A percentile compares a stretch with the other conserved stretches of the same genome.
Evolutionary conservation across 306 rosid species (phyloP).

Genomic region (Begonia peltatifolia): DNA sequence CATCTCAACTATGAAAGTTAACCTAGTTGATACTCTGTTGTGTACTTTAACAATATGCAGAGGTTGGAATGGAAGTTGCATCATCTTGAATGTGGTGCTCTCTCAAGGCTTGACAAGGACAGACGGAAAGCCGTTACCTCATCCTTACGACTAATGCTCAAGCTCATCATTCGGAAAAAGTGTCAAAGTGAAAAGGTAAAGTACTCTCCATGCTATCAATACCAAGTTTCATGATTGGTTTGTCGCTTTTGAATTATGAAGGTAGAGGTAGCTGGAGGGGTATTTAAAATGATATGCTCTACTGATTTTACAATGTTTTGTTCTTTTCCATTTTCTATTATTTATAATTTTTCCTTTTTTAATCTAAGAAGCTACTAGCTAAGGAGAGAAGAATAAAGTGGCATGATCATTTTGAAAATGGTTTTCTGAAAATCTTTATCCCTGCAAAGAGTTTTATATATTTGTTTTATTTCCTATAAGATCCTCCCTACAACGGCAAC

Average conservation of each 20-base stretch:
- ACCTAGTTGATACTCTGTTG: too few relatives aligned
- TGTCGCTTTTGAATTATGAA: too few relatives aligned
- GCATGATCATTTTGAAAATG: too few relatives aligned
- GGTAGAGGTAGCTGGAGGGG: too few relatives aligned
- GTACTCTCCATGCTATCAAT: too few relatives aligned
- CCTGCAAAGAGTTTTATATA: background rate
- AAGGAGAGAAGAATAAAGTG: too few relatives aligned
- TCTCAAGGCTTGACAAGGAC: constrained; percentile 41
- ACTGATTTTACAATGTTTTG: constrained; percentile 4
- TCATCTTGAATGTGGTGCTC: constrained; percentile 75
- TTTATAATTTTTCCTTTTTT: too few relatives aligned
- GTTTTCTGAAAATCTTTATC: too few relatives aligned
- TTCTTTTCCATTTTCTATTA: background rate
- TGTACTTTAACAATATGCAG: constrained; percentile 22
- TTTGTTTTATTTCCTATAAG: constrained; percentile 24
- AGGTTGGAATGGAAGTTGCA: constrained; percentile 81
- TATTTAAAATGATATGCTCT: background rate
- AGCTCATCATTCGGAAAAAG: constrained; percentile 57
- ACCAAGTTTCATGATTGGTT: too few relatives aligned
- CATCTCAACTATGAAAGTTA: too few relatives aligned
- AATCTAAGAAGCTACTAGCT: too few relatives aligned
- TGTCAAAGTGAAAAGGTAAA: constrained; percentile 64
- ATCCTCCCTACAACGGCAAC: constrained; percentile 41
- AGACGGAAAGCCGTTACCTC: constrained; percentile 60
- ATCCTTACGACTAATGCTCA: constrained; percentile 69